Evolutionary conservation across 176 grass and related monocot genomes (phyloP), one percentile per base, ranked within the genome.

Genomic region (Areca catechu): DNA sequence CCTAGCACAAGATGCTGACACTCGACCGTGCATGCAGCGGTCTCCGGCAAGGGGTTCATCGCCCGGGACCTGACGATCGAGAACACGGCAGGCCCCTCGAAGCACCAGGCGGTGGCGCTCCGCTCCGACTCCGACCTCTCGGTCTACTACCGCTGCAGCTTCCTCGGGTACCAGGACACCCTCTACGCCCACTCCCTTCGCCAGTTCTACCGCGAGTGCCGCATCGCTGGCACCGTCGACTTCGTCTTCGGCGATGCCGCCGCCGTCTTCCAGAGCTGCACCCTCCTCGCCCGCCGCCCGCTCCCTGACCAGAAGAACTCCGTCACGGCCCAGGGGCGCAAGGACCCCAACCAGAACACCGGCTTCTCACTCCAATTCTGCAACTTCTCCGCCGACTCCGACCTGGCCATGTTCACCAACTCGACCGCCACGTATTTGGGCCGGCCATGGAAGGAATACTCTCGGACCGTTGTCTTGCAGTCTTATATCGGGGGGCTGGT

Each of bases 171-270:
- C 79, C 90, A 95, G 75, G 90, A 95, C 73, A 68, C 77, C 10
- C 82, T 95, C 19, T 86, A 95, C 75, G 82, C 83, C 74, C 90
- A 95, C 73, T 89, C 90, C 3, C 78, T 83, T 67, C 79, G 90
- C 0, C 90, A 89, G 29, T 95, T 95, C 74, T 95, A 89, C 63
- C 82, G 86, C 51, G 86, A 95, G 56, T 95, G 90, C 62, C 52
- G 73, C 74, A 71, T 95, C 47, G 19, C 63, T 48, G 90, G 90
- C 34, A 95, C 90, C 15, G 74, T 95, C 5, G 90, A 95, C 74
- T 59, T 76, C 63, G 81, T 86, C 70, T 84, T 86, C 75, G 90
- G 90, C 74, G 75, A 95, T 72, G 85, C 90, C 0, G 86, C 90
- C 4, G 90, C 73, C 24, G 86, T 90, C 50, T 78, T 90, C 19